Evolutionary conservation across 2,329 filamentous ascomycete species (phyloP).

Genomic region (Colletotrichum lindemuthianum): DNA sequence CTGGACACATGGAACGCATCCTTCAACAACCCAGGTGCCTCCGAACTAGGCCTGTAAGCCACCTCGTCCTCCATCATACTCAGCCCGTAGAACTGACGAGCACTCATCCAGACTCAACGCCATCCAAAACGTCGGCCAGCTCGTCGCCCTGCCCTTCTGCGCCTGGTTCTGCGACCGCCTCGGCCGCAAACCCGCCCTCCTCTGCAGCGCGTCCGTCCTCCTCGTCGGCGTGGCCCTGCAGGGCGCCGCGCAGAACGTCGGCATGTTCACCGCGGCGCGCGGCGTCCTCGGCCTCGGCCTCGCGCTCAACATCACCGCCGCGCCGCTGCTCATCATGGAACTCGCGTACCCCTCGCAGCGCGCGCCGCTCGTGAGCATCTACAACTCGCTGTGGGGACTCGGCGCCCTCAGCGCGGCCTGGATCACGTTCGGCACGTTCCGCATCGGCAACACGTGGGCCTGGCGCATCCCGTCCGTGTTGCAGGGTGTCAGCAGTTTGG

Average conservation of each 20-base stretch:
- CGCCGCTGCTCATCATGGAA: slow-evolving; percentile 31
- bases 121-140: slow-evolving; percentile 47
- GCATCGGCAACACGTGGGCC: slow-evolving; percentile 28
- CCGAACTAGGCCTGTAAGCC: slow-evolving; percentile 40
- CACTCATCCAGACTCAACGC: slow-evolving; percentile 40
- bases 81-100: background rate
- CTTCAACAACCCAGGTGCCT: slow-evolving; percentile 44
- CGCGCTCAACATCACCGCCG: slow-evolving; percentile 41
- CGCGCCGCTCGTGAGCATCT: slow-evolving; percentile 25
- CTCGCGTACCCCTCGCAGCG: slow-evolving; percentile 29
- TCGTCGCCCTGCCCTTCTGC: slow-evolving; percentile 46
- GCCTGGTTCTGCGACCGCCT: slow-evolving; percentile 43
- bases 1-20: slow-evolving; percentile 48
- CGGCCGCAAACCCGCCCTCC: slow-evolving; percentile 41
- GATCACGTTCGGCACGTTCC: slow-evolving; percentile 36
- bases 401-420: slow-evolving; percentile 37
- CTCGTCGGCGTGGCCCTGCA: slow-evolving; percentile 53
- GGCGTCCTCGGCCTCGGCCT: slow-evolving; percentile 54
- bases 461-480: slow-evolving; percentile 32
- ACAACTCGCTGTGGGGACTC: slow-evolving; percentile 30
- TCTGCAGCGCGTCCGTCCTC: slow-evolving; percentile 42
- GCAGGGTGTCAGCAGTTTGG: slow-evolving; percentile 22
- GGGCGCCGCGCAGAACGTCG: slow-evolving; percentile 53
- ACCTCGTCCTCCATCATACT: no score
- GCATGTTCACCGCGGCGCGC: slow-evolving; percentile 54